Evolutionary conservation across 768 basidiomycete species (phyloP), one percentile per base, ranked within the genome.

Genomic region (Phanerodontia chrysosporium): DNA sequence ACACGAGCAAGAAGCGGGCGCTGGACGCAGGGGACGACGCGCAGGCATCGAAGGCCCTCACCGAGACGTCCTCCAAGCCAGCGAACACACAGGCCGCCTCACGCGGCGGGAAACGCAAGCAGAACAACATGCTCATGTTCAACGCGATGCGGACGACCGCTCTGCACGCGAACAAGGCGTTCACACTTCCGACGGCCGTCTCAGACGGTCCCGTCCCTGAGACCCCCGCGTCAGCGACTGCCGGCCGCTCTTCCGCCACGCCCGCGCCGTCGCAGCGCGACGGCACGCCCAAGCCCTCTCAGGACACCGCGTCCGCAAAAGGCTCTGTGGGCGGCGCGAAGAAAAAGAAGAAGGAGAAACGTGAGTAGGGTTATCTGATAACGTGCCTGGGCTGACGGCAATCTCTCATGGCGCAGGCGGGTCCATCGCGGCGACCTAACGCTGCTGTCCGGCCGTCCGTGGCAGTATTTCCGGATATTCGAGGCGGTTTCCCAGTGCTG

Each of bases 131-230:
- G 63, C 78, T 91, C 22, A 78, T 93, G 62, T 73, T 84, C 66
- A 86, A 87, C 60, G 92, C 92, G 8, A 90, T 94, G 89, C 83
- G 79, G 62, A 83, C 89, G 3, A 90, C 91, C 0, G 90, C 89
- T 6, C 74, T 80, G 49, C 89, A 92, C 64, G 81, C 89, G 21
- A 83, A 76, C 62, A 76, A 77, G 61, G 73, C 82, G 0, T 78
- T 84, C 57, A 72, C 79, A 29, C 73, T 80, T 32, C 76, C 69
- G 61, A 61, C 72, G 21, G 72, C 71, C 12, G 69, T 71, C 27
- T 36, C 67, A 25, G 73, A 73, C 18, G 55, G 58, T 52, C 51
- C 61, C n/a, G 61, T 67, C 1, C 63, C 74, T 8, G 68, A 72
- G 42, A 70, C 68, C 28, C 59, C 68, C 22, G 54, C 62, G n/a